phyloP scores from a whole-genome alignment of 305 asterid species.

The Andrographis paniculata region DNA sequence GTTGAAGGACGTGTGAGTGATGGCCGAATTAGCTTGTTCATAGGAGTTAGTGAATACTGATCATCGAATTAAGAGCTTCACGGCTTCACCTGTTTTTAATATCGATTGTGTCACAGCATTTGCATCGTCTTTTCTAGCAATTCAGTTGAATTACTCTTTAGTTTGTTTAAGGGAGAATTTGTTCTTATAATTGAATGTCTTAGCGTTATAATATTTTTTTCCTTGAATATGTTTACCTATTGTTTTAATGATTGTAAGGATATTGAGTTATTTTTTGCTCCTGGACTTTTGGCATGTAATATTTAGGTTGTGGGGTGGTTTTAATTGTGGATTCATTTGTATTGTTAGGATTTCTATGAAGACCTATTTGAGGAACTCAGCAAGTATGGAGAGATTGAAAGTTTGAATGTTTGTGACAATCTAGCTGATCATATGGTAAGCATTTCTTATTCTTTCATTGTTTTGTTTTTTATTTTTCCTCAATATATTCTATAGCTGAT shows the following conservation, averaged over 20 bases:
- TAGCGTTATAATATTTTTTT: too few relatives aligned
- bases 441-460: conserved; percentile 9
- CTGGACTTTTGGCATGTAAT: too few relatives aligned
- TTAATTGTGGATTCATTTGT: background rate
- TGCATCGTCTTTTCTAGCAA: background rate
- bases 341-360: conserved; percentile 71
- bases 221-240: background rate
- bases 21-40: too few relatives aligned
- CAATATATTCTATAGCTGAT: background rate
- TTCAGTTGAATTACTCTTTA: background rate
- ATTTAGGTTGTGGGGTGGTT: background rate
- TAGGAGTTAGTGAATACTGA: too few relatives aligned
- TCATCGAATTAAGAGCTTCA: too few relatives aligned
- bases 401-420: conserved; percentile 92
- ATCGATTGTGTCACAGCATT: too few relatives aligned
- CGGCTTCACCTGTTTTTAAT: too few relatives aligned
- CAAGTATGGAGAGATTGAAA: conserved; percentile 89
- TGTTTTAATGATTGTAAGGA: background rate
- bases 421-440: conserved; percentile 96
- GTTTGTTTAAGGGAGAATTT: background rate
- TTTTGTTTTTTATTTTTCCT: too few relatives aligned
- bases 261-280: too few relatives aligned
- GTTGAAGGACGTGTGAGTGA: too few relatives aligned
- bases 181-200: background rate
- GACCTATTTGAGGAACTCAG: conserved; percentile 87